These are phyloP conservation scores for Monosporascus sp. DNA, from an alignment of 2,329 filamentous ascomycete species.

Conservation along the genomic window DNA sequence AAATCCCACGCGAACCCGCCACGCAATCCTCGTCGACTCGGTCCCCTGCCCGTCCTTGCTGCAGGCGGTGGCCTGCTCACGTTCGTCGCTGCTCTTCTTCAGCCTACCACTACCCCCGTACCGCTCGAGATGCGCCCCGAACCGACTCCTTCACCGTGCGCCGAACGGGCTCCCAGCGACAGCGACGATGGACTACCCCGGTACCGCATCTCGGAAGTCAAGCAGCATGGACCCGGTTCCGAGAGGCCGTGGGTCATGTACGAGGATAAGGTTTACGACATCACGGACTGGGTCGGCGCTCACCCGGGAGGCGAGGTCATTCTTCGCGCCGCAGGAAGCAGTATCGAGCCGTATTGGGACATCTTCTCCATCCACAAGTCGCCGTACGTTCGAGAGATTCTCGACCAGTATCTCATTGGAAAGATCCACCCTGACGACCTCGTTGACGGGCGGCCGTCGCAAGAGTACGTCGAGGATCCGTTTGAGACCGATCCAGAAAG, in stretches of 20 bases:
- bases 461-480: slow-evolving; percentile 54
- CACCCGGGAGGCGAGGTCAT: slow-evolving; percentile 67
- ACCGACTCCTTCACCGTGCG: slow-evolving; percentile 1
- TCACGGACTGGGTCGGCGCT: slow-evolving; percentile 60
- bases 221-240: slow-evolving; percentile 46
- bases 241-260: slow-evolving; percentile 58
- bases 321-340: slow-evolving; percentile 57
- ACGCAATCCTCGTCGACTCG: slow-evolving; percentile 8
- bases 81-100: slow-evolving; percentile 18
- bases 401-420: slow-evolving; percentile 60
- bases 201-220: slow-evolving; percentile 46
- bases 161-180: slow-evolving; percentile 13
- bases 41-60: slow-evolving; percentile 18
- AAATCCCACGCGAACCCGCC: not conserved
- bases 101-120: slow-evolving; percentile 13
- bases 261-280: slow-evolving; percentile 62
- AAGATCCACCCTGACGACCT: slow-evolving; percentile 55
- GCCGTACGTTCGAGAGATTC: slow-evolving; percentile 57
- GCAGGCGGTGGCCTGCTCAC: slow-evolving; percentile 22
- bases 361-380: slow-evolving; percentile 66
- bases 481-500: slow-evolving; percentile 37
- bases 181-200: slow-evolving; percentile 37
- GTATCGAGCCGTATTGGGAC: slow-evolving; percentile 64
- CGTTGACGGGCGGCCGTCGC: slow-evolving; percentile 47
- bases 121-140: slow-evolving; percentile 10